Conservation (phyloP, 108 stramenopile species). For the Nitzschia sp. region DNA sequence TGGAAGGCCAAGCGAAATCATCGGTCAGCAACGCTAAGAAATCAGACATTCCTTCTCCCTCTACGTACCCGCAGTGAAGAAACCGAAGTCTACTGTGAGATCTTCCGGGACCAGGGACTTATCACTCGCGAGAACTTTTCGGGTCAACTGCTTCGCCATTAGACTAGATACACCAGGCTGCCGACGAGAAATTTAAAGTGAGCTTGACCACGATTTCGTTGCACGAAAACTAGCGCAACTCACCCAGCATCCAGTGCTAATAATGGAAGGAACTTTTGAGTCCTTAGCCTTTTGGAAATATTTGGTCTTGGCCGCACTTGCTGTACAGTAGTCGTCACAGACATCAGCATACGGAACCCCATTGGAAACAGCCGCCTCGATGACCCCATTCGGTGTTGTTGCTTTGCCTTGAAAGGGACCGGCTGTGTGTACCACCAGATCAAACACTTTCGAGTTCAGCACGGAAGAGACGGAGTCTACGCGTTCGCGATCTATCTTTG, state of each 20-base stretch:
- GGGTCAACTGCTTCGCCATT: slow-evolving; percentile 42
- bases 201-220: background rate
- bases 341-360: slow-evolving; percentile 81
- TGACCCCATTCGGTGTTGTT: slow-evolving; percentile 43
- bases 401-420: slow-evolving; percentile 85
- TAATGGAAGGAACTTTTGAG: slow-evolving; percentile 43
- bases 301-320: slow-evolving; percentile 53
- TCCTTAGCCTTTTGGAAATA: slow-evolving; percentile 36
- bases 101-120: slow-evolving; percentile 25
- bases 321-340: slow-evolving; percentile 83
- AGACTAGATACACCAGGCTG: slow-evolving; percentile 49
- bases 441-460: slow-evolving; percentile 12
- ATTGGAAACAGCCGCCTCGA: slow-evolving; percentile 47
- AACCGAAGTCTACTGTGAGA: slow-evolving; percentile 59
- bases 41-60: too few species aligned
- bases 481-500: slow-evolving; percentile 35
- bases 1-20: too few species aligned
- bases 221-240: background rate
- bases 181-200: background rate
- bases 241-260: slow-evolving; percentile 52
- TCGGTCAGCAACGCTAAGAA: too few species aligned
- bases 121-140: slow-evolving; percentile 19
- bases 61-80: slow-evolving; percentile 73
- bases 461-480: slow-evolving; percentile 22
- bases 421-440: slow-evolving; percentile 78